Percentiles rank a stretch among this genome's conserved stretches.
Conservation (phyloP, 352 stramenopile species). For the Phytophthora megakarya region DNA sequence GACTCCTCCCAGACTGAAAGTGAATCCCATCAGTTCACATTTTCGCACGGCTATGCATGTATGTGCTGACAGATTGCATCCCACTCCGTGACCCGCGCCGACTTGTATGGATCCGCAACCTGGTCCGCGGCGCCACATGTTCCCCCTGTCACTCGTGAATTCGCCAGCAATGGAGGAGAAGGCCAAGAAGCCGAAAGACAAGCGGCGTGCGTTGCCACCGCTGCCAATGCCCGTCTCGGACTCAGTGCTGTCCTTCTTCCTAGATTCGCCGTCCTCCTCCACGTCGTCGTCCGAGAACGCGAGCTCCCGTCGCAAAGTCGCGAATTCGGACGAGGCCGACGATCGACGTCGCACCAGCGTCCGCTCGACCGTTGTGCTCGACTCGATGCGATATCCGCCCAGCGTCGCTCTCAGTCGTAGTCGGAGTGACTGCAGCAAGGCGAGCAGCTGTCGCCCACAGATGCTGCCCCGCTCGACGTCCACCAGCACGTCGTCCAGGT, state of each 20-base stretch:
- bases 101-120: neutral
- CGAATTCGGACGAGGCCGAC: constrained; percentile 24
- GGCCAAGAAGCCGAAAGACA: constrained; percentile 1
- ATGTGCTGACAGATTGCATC: constrained; percentile 19
- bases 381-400: constrained; percentile 22
- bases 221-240: constrained; percentile 21
- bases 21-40: neutral
- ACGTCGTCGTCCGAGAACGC: constrained; percentile 24
- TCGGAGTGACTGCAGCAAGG: constrained; percentile 19
- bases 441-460: neutral
- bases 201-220: constrained; percentile 10
- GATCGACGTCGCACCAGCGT: constrained; percentile 23
- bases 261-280: constrained; percentile 29
- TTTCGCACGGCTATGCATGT: constrained; percentile 6
- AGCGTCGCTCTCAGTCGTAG: constrained; percentile 18
- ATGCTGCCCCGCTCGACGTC: constrained; percentile 19
- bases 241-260: constrained; percentile 38
- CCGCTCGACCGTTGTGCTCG: constrained; percentile 20
- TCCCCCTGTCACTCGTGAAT: neutral
- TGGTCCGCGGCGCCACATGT: constrained; percentile 9
- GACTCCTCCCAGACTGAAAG: neutral
- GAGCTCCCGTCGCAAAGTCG: constrained; percentile 15
- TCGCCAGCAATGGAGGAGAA: neutral
- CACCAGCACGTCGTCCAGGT: constrained; percentile 25
- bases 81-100: constrained; percentile 13